Percentiles rank a stretch among this genome's conserved stretches.
Evolutionary conservation across 441 rosid species (phyloP).

Genomic region (Gossypium lobatum): DNA sequence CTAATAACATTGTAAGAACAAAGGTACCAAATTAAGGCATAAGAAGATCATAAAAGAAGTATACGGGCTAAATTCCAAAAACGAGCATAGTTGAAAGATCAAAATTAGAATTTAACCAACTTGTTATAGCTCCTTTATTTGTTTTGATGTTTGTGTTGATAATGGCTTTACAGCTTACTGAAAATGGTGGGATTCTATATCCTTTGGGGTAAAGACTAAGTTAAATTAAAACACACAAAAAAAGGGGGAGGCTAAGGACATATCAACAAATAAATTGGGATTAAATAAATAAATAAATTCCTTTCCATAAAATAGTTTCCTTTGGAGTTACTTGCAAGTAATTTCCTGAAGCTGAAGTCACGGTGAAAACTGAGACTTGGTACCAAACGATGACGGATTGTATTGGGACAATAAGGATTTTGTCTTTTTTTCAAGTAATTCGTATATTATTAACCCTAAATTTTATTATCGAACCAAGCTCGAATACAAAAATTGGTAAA

Average conservation of each 20-base stretch:
- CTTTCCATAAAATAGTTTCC: not conserved
- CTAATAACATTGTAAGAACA: too few relatives aligned
- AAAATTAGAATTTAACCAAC: too few relatives aligned
- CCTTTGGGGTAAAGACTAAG: conserved; percentile 66
- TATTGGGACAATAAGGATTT: conserved; percentile 7
- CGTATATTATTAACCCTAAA: too few relatives aligned
- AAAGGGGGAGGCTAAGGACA: conserved; percentile 13
- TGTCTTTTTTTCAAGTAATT: not conserved
- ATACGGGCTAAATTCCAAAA: too few relatives aligned
- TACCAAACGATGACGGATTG: conserved; percentile 26
- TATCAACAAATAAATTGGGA: conserved; percentile 18
- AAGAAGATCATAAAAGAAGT: too few relatives aligned
- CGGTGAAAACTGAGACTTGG: conserved; percentile 29
- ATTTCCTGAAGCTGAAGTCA: conserved; percentile 30
- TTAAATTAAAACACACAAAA: not conserved
- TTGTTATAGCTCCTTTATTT: conserved; percentile 13
- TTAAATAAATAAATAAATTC: not conserved
- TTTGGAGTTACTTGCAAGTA: conserved; percentile 3
- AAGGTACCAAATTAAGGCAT: too few relatives aligned
- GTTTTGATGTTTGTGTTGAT: conserved; percentile 27
- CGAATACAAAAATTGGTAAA: not conserved
- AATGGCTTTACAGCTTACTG: conserved; percentile 44
- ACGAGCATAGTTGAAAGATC: too few relatives aligned
- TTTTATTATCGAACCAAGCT: not conserved
- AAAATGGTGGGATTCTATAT: conserved; percentile 17